phyloP scores from a whole-genome alignment of 139 green algal genomes.

The Edaphochlamys debaryana region DNA sequence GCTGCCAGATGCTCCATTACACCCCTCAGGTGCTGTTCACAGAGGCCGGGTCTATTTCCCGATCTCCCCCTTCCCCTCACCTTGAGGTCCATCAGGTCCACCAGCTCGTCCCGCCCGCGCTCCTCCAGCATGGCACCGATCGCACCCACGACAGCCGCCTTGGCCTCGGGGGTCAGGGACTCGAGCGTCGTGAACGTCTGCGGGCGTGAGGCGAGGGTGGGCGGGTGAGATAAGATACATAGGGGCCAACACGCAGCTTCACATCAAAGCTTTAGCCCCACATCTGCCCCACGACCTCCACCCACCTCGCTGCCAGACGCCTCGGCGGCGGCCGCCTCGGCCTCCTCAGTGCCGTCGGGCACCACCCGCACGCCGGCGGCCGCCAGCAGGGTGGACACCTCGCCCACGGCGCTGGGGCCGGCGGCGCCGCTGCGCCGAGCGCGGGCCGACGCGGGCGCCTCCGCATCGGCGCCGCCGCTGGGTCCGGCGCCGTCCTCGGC shows the following conservation, averaged over 20 bases:
- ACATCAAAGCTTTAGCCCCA: neutral
- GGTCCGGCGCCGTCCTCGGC: neutral
- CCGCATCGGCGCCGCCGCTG: neutral
- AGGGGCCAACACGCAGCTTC: neutral
- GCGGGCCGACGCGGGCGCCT: neutral
- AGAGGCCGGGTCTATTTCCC: too few relatives aligned
- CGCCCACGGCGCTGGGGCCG: neutral
- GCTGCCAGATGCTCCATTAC: too few relatives aligned
- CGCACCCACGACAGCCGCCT: neutral
- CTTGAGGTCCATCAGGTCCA: constrained; percentile 33
- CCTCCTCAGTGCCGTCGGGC: constrained; percentile 36
- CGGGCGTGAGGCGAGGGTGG: neutral
- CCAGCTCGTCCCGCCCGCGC: constrained; percentile 27
- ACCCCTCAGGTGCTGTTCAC: too few relatives aligned
- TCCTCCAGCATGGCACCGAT: constrained; percentile 23
- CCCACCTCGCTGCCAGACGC: constrained; percentile 27
- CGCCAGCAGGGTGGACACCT: constrained; percentile 4
- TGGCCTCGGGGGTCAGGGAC: constrained; percentile 9
- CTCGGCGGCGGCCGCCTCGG: neutral
- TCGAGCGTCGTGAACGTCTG: constrained; percentile 13
- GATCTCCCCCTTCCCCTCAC: neutral
- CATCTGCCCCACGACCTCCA: too few relatives aligned
- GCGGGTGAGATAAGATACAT: neutral
- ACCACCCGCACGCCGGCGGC: constrained; percentile 5
- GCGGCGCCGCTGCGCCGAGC: constrained; percentile 3